Conservation (phyloP, 2,329 filamentous ascomycete genomes). For the Nakataea oryzae region DNA sequence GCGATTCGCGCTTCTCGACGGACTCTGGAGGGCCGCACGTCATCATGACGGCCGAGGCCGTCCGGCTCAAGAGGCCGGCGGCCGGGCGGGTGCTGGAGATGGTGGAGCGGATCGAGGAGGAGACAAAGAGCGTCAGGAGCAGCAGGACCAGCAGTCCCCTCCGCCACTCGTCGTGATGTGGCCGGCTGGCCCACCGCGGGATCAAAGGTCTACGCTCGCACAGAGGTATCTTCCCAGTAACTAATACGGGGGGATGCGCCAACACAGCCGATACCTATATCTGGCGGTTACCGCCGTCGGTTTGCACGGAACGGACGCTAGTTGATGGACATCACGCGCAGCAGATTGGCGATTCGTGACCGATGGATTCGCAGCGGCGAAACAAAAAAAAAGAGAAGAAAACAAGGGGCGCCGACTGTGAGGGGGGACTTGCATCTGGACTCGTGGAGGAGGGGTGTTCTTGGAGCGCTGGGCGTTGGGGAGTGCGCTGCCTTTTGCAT, state of each 20-base stretch:
- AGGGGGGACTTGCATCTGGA: not conserved
- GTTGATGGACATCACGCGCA: not conserved
- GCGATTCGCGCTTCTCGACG: constrained; percentile 5
- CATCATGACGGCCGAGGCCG: constrained; percentile 31
- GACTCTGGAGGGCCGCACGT: not conserved
- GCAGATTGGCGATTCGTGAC: not conserved
- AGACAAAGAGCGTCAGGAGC: constrained; percentile 18
- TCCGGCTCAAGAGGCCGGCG: constrained; percentile 19
- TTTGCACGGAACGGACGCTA: not conserved
- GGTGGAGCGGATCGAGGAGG: constrained; percentile 43
- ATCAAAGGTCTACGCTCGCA: too few relatives aligned
- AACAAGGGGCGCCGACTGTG: not conserved
- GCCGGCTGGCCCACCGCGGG: too few relatives aligned
- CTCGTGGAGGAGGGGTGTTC: not conserved
- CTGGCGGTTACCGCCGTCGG: not conserved
- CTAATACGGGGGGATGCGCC: too few relatives aligned
- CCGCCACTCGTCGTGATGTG: not conserved
- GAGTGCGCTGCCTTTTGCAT: not conserved
- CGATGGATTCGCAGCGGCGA: too few relatives aligned
- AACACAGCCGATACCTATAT: not conserved
- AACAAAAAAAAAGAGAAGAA: too few relatives aligned
- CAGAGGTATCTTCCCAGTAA: too few relatives aligned
- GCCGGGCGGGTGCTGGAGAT: constrained; percentile 38
- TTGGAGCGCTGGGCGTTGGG: not conserved
- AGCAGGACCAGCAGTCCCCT: constrained; percentile 26